Evolutionary conservation across 2,329 filamentous ascomycete species (phyloP).

Genomic region (Claviceps purpurea): DNA sequence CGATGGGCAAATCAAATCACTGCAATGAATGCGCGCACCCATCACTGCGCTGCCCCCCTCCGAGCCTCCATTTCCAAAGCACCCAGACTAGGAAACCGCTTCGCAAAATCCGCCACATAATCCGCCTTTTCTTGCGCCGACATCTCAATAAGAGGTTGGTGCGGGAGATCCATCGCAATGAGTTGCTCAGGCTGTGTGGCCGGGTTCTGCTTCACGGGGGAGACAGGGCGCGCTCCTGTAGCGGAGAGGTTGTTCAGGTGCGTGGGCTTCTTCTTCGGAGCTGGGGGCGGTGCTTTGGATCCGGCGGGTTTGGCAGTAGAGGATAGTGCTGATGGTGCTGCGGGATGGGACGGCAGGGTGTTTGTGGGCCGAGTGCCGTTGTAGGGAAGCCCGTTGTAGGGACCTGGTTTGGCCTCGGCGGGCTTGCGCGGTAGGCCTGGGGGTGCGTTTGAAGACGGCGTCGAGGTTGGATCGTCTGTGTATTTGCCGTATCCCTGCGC

Average conservation of each 20-base stretch:
- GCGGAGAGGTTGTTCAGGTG: constrained; percentile 42
- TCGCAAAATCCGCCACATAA: constrained; percentile 59
- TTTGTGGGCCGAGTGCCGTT: neutral
- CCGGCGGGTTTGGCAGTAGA: constrained; percentile 13
- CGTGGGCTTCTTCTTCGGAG: constrained; percentile 48
- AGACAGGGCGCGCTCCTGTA: constrained; percentile 29
- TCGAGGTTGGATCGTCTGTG: constrained; percentile 40
- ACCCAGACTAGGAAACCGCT: constrained; percentile 73
- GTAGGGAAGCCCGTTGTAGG: neutral
- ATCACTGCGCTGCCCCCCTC: constrained; percentile 16
- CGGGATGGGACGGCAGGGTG: constrained; percentile 11
- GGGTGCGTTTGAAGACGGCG: constrained; percentile 23
- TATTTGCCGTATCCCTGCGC: constrained; percentile 86
- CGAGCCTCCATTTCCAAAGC: constrained; percentile 77
- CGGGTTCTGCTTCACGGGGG: constrained; percentile 29
- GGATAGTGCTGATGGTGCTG: constrained; percentile 12
- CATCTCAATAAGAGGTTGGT: constrained; percentile 40
- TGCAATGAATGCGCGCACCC: neutral
- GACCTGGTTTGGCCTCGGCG: neutral
- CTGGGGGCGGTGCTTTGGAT: constrained; percentile 30
- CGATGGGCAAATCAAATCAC: neutral
- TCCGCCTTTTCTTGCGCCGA: constrained; percentile 48
- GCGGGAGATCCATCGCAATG: constrained; percentile 32
- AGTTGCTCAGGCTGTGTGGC: constrained; percentile 22
- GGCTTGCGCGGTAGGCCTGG: constrained; percentile 41